These are phyloP conservation scores for Diplodia corticola DNA, from an alignment of 2,329 filamentous ascomycete species.

Conservation along the genomic window DNA sequence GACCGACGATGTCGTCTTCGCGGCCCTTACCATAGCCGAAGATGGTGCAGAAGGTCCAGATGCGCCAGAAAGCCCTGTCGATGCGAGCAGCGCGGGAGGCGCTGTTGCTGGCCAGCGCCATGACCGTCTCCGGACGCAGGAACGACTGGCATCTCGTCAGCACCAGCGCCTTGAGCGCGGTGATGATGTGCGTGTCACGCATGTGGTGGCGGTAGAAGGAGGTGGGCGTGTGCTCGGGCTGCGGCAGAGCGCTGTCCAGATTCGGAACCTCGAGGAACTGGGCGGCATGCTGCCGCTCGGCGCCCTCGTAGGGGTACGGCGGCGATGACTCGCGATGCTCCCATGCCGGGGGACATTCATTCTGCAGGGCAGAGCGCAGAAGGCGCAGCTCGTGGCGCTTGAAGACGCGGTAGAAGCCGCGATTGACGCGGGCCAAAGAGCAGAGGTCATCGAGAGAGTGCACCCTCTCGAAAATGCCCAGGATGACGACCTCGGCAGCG, in stretches of 20 bases:
- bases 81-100: conserved; percentile 52
- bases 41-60: conserved; percentile 66
- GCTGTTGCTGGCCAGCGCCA: conserved; percentile 52
- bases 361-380: conserved; percentile 53
- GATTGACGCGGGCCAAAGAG: conserved; percentile 55
- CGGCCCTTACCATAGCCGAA: conserved; percentile 61
- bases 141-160: conserved; percentile 56
- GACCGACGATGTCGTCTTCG: conserved; percentile 59
- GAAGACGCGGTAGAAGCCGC: conserved; percentile 59
- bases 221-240: conserved; percentile 55
- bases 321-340: conserved; percentile 60
- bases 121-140: conserved; percentile 57
- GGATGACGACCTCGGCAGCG: conserved; percentile 52
- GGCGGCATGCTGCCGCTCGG: conserved; percentile 29
- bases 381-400: conserved; percentile 58
- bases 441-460: conserved; percentile 57
- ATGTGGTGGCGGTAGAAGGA: conserved; percentile 55
- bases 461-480: conserved; percentile 53
- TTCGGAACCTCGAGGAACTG: neutral
- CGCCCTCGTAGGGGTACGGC: conserved; percentile 44
- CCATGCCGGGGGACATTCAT: conserved; percentile 60
- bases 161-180: conserved; percentile 57
- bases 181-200: conserved; percentile 55
- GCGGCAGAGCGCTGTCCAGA: conserved; percentile 45
- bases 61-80: conserved; percentile 64